These are phyloP conservation scores for Aleurites moluccanus DNA, from an alignment of 441 rosid species.

Conservation along the genomic window DNA sequence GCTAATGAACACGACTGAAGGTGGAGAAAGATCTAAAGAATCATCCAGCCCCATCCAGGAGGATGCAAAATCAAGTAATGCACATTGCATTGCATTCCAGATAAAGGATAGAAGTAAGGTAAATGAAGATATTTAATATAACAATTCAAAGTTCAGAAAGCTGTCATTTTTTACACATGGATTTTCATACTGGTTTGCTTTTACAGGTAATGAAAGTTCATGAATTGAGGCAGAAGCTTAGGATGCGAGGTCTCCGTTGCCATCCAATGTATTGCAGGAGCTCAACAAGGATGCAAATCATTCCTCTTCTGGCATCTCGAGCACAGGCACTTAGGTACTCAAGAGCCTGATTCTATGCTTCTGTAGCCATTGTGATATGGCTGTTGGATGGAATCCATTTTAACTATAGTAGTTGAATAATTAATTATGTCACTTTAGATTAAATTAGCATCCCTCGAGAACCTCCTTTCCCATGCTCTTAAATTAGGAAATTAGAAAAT, in stretches of 20 bases:
- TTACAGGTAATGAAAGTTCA: slow-evolving; percentile 69
- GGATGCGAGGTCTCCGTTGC: slow-evolving; percentile 94
- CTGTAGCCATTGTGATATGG: not conserved
- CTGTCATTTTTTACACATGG: not conserved
- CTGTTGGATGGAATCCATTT: not conserved
- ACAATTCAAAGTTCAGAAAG: not conserved
- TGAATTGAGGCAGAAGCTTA: slow-evolving; percentile 89
- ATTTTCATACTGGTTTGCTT: slow-evolving; percentile 26
- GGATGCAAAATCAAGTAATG: slow-evolving; percentile 59
- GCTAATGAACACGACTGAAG: slow-evolving; percentile 66
- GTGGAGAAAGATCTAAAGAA: slow-evolving; percentile 36
- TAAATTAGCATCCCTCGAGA: not conserved
- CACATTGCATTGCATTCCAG: slow-evolving; percentile 69
- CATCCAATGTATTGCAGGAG: slow-evolving; percentile 95
- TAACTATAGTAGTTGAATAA: too few species aligned
- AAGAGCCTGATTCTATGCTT: not conserved
- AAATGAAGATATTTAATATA: slow-evolving; percentile 13
- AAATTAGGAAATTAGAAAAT: not conserved
- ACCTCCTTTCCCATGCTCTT: not conserved
- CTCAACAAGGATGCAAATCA: slow-evolving; percentile 68
- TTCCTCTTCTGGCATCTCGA: slow-evolving; percentile 94
- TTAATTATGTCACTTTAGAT: not conserved
- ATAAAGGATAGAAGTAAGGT: slow-evolving; percentile 72
- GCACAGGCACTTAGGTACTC: slow-evolving; percentile 87
- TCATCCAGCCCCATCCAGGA: slow-evolving; percentile 53